phyloP scores from a whole-genome alignment of 371 early-diverging fungal species.

The Mortierella sp. region DNA sequence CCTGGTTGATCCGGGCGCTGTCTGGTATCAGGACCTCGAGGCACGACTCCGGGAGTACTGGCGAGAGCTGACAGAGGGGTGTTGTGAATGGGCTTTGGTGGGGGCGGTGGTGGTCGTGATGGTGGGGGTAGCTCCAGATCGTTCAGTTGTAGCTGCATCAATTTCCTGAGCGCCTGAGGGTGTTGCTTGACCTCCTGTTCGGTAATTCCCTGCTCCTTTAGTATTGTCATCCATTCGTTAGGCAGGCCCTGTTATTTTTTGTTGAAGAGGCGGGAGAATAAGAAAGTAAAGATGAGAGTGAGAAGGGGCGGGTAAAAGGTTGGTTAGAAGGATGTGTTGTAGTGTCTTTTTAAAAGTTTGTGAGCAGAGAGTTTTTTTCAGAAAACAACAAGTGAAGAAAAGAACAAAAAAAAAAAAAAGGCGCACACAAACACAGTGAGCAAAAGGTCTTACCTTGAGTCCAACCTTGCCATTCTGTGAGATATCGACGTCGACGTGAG shows the following conservation, averaged over 20 bases:
- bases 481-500: slow-evolving; percentile 71
- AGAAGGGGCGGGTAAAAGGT: neutral
- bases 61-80: slow-evolving; percentile 14
- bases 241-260: slow-evolving; percentile 65
- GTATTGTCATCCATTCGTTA: slow-evolving; percentile 68
- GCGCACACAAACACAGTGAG: neutral
- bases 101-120: slow-evolving; percentile 44
- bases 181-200: slow-evolving; percentile 70
- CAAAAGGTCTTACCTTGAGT: slow-evolving; percentile 50
- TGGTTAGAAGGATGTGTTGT: neutral
- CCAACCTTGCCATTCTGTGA: slow-evolving; percentile 59
- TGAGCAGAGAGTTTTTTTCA: neutral
- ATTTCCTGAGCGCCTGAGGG: slow-evolving; percentile 66
- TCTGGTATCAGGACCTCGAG: slow-evolving; percentile 20
- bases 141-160: slow-evolving; percentile 68
- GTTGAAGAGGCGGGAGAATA: neutral
- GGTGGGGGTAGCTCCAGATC: slow-evolving; percentile 53
- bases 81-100: slow-evolving; percentile 49
- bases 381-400: neutral
- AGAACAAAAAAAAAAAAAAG: neutral
- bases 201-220: slow-evolving; percentile 69
- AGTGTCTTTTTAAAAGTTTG: neutral
- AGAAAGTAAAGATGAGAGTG: neutral
- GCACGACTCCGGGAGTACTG: slow-evolving; percentile 5
- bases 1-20: slow-evolving; percentile 11